Percentiles rank a stretch among this genome's conserved stretches.
Evolutionary conservation across 257 asterid genomes (phyloP).

Genomic region (Lavandula angustifolia): DNA sequence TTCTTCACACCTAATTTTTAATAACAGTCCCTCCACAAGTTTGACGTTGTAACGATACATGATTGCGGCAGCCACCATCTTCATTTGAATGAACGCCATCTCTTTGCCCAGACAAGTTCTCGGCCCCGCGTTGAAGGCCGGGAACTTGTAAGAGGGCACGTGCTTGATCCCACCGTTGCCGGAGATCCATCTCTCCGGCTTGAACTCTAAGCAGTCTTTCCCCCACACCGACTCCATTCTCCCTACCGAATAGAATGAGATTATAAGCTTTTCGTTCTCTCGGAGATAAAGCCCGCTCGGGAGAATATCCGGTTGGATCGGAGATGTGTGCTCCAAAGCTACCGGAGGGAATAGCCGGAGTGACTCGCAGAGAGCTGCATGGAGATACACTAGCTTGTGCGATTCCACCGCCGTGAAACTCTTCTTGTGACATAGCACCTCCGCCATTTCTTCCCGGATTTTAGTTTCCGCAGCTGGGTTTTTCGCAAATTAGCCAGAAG

Average conservation of each 20-base stretch:
- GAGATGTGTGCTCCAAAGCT: slow-evolving; percentile 42
- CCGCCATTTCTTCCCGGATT: slow-evolving; percentile 35
- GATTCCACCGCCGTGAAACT: slow-evolving; percentile 33
- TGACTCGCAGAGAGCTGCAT: slow-evolving; percentile 49
- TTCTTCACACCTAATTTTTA: too few species aligned
- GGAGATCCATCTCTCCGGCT: slow-evolving; percentile 48
- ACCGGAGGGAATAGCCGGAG: slow-evolving; percentile 47
- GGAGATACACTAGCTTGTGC: slow-evolving; percentile 41
- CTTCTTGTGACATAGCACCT: neutral
- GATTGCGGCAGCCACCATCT: slow-evolving; percentile 43
- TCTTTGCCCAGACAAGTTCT: slow-evolving; percentile 48
- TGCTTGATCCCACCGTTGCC: slow-evolving; percentile 26
- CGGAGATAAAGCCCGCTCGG: slow-evolving; percentile 42
- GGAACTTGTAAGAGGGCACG: slow-evolving; percentile 46
- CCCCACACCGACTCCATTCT: slow-evolving; percentile 53
- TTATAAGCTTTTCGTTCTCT: slow-evolving; percentile 24
- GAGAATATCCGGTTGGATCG: slow-evolving; percentile 31
- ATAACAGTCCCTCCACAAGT: slow-evolving; percentile 39
- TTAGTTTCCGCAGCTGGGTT: slow-evolving; percentile 33
- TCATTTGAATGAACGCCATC: slow-evolving; percentile 50
- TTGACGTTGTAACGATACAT: slow-evolving; percentile 31
- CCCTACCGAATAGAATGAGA: slow-evolving; percentile 43
- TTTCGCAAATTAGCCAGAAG: slow-evolving; percentile 33
- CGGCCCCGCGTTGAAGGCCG: slow-evolving; percentile 52
- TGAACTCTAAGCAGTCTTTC: slow-evolving; percentile 46